These are phyloP conservation scores for Schizopora paradoxa DNA, from an alignment of 1,284 basidiomycete genomes.

Conservation along the genomic window DNA sequence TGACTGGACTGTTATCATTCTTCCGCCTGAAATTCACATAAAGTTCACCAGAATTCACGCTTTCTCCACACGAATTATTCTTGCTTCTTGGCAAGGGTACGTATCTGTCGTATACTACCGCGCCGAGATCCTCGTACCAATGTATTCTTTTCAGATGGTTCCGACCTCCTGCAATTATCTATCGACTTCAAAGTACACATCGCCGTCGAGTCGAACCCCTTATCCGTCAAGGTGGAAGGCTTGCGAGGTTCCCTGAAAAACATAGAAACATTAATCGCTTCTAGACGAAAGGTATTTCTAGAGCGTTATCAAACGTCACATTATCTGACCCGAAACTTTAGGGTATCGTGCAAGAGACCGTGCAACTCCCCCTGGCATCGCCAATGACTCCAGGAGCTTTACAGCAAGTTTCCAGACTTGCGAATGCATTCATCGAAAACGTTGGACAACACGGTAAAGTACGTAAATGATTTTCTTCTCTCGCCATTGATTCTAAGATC, in stretches of 20 bases:
- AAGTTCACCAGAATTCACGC: constrained; percentile 43
- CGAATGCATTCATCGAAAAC: constrained; percentile 56
- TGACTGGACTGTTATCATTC: constrained; percentile 16
- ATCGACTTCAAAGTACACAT: constrained; percentile 55
- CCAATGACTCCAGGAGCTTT: constrained; percentile 41
- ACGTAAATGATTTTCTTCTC: constrained; percentile 12
- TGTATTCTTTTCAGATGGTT: constrained; percentile 48
- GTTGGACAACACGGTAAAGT: constrained; percentile 43
- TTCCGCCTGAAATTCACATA: constrained; percentile 4
- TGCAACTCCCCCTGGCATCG: constrained; percentile 41
- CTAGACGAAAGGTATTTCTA: constrained; percentile 38
- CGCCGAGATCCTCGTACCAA: no score
- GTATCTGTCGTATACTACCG: no score
- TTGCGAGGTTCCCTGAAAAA: constrained; percentile 41
- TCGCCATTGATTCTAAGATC: constrained; percentile 2
- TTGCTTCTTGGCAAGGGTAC: constrained; percentile 66
- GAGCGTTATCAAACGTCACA: constrained; percentile 1
- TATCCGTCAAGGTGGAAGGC: constrained; percentile 57
- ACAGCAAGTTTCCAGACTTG: constrained; percentile 59
- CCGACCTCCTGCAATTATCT: constrained; percentile 53
- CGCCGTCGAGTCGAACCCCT: constrained; percentile 48
- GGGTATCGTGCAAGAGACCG: constrained; percentile 45
- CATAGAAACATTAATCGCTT: constrained; percentile 39
- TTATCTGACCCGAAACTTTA: constrained; percentile 23
- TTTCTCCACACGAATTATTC: constrained; percentile 59